Percentiles rank a stretch among this genome's conserved stretches.
phyloP scores from a whole-genome alignment of 306 rosid species.

The Vigna unguiculata region DNA sequence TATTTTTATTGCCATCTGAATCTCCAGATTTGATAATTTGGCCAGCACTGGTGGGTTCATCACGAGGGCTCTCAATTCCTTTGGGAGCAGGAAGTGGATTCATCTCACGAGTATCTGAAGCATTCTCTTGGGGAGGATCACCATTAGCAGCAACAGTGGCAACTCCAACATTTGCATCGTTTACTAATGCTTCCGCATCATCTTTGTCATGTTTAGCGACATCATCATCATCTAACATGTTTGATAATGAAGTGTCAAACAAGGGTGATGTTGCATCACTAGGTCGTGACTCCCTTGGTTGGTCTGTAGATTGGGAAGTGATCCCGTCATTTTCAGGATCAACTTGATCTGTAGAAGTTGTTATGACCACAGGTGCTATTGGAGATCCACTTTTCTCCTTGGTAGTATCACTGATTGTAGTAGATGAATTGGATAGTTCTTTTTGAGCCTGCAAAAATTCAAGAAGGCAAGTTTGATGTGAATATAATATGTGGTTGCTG shows the following conservation, averaged over 20 bases:
- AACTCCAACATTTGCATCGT: constrained; percentile 52
- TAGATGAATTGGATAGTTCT: constrained; percentile 49
- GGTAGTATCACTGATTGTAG: constrained; percentile 44
- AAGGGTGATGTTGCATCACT: constrained; percentile 46
- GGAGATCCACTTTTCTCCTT: constrained; percentile 54
- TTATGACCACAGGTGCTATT: constrained; percentile 46
- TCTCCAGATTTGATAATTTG: constrained; percentile 53
- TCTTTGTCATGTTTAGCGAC: constrained; percentile 52
- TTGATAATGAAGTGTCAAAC: constrained; percentile 49
- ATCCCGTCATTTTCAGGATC: constrained; percentile 56
- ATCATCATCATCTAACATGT: constrained; percentile 50
- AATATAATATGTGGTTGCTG: background rate
- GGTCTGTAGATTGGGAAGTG: constrained; percentile 46
- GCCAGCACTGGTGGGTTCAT: constrained; percentile 51
- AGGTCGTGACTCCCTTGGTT: constrained; percentile 53
- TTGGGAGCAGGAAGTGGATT: constrained; percentile 48
- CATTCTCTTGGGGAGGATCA: constrained; percentile 56
- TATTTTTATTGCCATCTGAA: constrained; percentile 47
- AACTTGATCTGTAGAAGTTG: constrained; percentile 54
- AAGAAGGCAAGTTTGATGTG: constrained; percentile 32
- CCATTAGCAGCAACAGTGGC: constrained; percentile 52
- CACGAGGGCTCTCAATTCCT: constrained; percentile 54
- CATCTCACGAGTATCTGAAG: constrained; percentile 57
- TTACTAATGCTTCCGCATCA: constrained; percentile 49
- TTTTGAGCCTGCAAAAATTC: constrained; percentile 63